Evolutionary conservation across 75 land plant genomes (phyloP), one percentile per base, ranked within the genome.

Genomic region (Picea sitchensis): DNA sequence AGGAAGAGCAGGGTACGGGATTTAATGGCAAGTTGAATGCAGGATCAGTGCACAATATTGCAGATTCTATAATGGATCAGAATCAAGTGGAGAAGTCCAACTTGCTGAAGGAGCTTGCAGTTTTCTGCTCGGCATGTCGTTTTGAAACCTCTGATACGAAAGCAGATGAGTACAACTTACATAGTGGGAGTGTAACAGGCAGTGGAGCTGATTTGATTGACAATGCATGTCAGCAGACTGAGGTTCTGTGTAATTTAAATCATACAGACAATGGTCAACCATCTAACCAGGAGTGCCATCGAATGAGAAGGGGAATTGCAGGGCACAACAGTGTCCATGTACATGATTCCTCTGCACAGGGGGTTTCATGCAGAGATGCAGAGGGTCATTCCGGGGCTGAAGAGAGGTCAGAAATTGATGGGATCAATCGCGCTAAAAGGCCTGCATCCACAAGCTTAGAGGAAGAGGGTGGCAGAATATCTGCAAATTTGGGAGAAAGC

Each of bases 141-240:
- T 90, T 13, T 36, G 73, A 47, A 20, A 71, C 41, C 8, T 67
- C 36, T 17, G 71, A 36, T 20, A 32, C 4, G 5, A 38, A 67
- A 67, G 41, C 36, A 17, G 73, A 71, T 38, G n/a, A 71, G 21
- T 20, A 21, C 20, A 21, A 71, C 12, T 7, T 18, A 9, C n/a
- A 47, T 7, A 14, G 73, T 41, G 26, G 54, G 18, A 8, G 41
- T 38, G 9, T 41, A 38, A 41, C 14, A 71, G 38, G 73, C 73
- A 41, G 73, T 71, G 73, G 23, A 20, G 44, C 20, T n/a, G 73
- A 21, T 17, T 41, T 34, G 18, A 41, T 36, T 17, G 31, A 67
- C 41, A 67, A 67, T 6, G 36, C 44, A 67, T 32, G 34, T 44
- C n/a, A 5, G 41, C 30, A 36, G 44, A 67, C 71, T 17, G 18